A percentile compares a stretch with the other conserved stretches of the same genome.
These are phyloP conservation scores for Dillenia turbinata DNA, from an alignment of 164 flowering plant genomes.

Conservation along the genomic window DNA sequence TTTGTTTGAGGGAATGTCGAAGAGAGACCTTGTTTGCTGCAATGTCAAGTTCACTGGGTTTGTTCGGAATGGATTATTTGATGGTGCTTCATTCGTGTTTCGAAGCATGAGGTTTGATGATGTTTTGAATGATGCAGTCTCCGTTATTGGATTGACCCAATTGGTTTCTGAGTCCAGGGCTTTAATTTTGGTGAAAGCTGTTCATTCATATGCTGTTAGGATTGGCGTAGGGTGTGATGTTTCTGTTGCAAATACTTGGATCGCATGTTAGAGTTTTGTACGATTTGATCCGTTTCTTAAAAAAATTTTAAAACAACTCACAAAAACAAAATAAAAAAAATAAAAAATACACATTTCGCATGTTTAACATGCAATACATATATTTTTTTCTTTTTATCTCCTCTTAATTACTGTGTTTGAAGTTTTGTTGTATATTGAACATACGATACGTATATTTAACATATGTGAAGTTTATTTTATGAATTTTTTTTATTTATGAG, in stretches of 20 bases:
- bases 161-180: slow-evolving; percentile 16
- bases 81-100: slow-evolving; percentile 26
- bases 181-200: slow-evolving; percentile 18
- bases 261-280: too few relatives aligned
- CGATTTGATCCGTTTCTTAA: too few relatives aligned
- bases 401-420: too few relatives aligned
- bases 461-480: too few relatives aligned
- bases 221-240: slow-evolving; percentile 34
- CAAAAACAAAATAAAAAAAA: too few relatives aligned
- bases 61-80: slow-evolving; percentile 27
- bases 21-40: slow-evolving; percentile 57
- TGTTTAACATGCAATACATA: too few relatives aligned
- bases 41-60: slow-evolving; percentile 55
- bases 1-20: slow-evolving; percentile 48
- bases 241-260: slow-evolving; percentile 55
- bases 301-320: too few relatives aligned
- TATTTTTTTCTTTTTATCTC: too few relatives aligned
- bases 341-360: too few relatives aligned
- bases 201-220: slow-evolving; percentile 41
- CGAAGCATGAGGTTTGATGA: slow-evolving; percentile 34
- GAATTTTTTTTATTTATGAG: too few relatives aligned
- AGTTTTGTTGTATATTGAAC: too few relatives aligned
- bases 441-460: too few relatives aligned
- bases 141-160: slow-evolving; percentile 41
- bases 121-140: slow-evolving; percentile 39